Conservation (phyloP, 148 eudicot species). For the Simmondsia chinensis region DNA sequence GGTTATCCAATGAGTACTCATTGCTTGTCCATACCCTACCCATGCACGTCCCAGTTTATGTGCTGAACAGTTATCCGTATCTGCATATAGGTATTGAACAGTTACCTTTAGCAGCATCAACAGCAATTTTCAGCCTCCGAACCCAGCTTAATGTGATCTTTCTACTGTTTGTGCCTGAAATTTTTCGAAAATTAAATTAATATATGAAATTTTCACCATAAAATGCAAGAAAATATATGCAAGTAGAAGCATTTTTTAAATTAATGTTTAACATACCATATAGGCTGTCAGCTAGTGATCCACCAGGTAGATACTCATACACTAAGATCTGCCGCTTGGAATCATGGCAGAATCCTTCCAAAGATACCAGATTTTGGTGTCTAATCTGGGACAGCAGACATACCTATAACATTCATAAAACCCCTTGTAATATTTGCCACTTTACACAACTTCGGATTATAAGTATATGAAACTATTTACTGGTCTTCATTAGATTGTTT, state of each 20-base stretch:
- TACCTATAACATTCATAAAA: no score
- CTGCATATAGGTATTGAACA: neutral
- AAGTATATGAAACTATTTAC: no score
- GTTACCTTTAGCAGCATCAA: conserved; percentile 86
- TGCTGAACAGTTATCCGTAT: no score
- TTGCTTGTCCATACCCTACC: no score
- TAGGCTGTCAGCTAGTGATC: conserved; percentile 78
- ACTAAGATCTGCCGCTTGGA: conserved; percentile 72
- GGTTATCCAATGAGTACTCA: no score
- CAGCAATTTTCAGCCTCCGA: conserved; percentile 71
- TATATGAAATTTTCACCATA: neutral
- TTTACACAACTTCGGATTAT: no score
- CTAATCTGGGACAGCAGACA: conserved; percentile 60
- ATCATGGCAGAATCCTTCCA: conserved; percentile 75
- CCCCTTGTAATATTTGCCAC: no score
- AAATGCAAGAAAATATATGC: neutral
- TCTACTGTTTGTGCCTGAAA: conserved; percentile 49
- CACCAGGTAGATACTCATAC: conserved; percentile 74
- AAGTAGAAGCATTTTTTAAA: neutral
- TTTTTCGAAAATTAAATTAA: neutral
- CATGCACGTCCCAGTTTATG: no score
- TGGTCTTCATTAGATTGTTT: no score
- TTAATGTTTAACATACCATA: conserved; percentile 34
- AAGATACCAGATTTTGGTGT: conserved; percentile 65
- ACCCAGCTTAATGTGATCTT: conserved; percentile 62